Percentiles rank a stretch among this genome's conserved stretches.
These are phyloP conservation scores for Juncus inflexus DNA, from an alignment of 176 grass and related monocot genomes.

Conservation along the genomic window DNA sequence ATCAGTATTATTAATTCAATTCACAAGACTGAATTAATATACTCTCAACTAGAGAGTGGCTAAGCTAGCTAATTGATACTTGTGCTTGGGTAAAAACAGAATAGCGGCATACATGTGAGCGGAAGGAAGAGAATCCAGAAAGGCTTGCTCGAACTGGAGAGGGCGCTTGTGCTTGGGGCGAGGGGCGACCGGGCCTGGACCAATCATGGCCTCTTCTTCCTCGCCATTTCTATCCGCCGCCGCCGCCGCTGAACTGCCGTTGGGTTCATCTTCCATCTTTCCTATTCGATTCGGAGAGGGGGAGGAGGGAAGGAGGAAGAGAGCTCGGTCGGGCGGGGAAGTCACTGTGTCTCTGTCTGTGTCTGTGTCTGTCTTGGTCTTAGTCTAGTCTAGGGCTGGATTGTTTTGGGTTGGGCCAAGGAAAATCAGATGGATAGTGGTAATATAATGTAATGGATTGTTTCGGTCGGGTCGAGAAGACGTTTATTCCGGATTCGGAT, in stretches of 20 bases:
- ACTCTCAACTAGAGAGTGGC: too few species aligned
- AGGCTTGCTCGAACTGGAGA: conserved; percentile 95
- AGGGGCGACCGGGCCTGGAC: conserved; percentile 55
- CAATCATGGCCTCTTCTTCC: conserved; percentile 47
- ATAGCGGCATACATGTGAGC: conserved; percentile 56
- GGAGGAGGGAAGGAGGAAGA: too few species aligned
- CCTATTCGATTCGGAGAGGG: neutral
- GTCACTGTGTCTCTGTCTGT: too few species aligned
- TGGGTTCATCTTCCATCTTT: conserved; percentile 32
- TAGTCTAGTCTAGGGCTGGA: conserved; percentile 3
- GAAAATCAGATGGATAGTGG: neutral
- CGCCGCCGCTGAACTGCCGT: conserved; percentile 14
- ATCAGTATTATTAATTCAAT: too few species aligned
- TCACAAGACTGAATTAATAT: too few species aligned
- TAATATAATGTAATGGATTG: too few species aligned
- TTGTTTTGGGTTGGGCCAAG: neutral
- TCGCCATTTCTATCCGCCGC: conserved; percentile 24
- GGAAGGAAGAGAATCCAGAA: conserved; percentile 81
- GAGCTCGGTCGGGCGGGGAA: too few species aligned
- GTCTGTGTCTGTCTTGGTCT: too few species aligned
- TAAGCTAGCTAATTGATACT: too few species aligned
- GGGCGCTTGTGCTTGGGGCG: conserved; percentile 62
- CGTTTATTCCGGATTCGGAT: neutral
- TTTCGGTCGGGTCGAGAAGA: neutral
- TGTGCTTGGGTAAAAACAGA: conserved; percentile 8